Evolutionary conservation across 23 red algal species (phyloP), one percentile per base, ranked within the genome.

Genomic region (Chondrus crispus): DNA sequence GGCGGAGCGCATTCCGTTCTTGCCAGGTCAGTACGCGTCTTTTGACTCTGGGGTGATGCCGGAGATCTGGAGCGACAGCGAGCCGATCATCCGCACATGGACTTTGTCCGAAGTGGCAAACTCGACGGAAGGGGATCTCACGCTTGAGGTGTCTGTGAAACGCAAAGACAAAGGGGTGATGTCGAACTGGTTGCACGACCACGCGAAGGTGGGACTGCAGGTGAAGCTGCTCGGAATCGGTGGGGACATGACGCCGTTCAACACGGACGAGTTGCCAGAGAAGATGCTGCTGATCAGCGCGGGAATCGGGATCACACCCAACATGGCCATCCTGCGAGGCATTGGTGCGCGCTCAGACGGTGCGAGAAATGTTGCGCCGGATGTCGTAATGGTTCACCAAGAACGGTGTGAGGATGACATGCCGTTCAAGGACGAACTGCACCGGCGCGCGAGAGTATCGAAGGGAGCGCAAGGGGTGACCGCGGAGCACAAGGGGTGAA

Each of bases 21-120:
- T 88, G 71, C 93, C 93, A 14, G 93, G 93, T 12, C 93, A 95
- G 85, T 95, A 95, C 72, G 85, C 85, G 24, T 84, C 85, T 39
- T 88, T 95, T 68, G 81, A 81, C 11, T 85, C 90, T 75, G 89
- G 49, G 10, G 28, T 45, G 24, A 26, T 74, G 22, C 79, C 77
- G 19, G 58, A 73, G 5, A 16, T 93, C 8, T 28, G 51, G 3
- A 16, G 35, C 3, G 69, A 37, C 14, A 32, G 51, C n/a, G 44
- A 71, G 47, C 93, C 85, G 4, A 45, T 90, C 50, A 70, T 82
- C 11, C 74, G 93, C 20, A 89, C 93, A 26, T 95, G 93, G 93
- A 95, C 93, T 49, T 46, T 95, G 38, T 95, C 93, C 3, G 93
- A 90, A 51, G 82, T 81, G 47, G 73, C 85, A 1, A 80, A 84